These are phyloP conservation scores for Cucurbita pepo DNA, from an alignment of 306 rosid species.

Conservation along the genomic window DNA sequence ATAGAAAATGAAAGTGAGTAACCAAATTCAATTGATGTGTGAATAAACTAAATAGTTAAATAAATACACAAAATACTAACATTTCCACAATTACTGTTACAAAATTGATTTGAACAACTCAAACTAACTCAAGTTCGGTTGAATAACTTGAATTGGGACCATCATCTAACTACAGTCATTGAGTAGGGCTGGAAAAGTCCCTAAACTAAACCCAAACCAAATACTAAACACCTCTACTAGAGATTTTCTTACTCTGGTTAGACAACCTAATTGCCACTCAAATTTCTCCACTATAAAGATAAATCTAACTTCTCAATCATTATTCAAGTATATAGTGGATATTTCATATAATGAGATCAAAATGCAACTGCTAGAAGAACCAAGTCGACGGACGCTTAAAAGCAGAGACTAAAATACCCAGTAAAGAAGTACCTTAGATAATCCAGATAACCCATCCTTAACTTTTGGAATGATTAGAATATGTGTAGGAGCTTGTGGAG, in stretches of 20 bases:
- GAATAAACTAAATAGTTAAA: neutral
- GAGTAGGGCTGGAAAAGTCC: neutral
- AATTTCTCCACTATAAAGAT: neutral
- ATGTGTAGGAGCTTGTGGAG: conserved; percentile 86
- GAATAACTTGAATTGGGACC: neutral
- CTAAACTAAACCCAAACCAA: neutral
- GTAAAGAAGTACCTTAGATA: conserved; percentile 46
- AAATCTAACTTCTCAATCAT: neutral
- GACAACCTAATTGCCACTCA: neutral
- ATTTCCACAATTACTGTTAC: neutral
- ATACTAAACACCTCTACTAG: neutral
- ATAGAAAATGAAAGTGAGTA: neutral
- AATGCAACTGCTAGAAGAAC: neutral
- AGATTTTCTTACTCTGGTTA: neutral
- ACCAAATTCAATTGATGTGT: neutral
- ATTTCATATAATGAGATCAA: neutral
- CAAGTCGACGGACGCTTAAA: neutral
- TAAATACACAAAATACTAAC: neutral
- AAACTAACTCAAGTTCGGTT: neutral
- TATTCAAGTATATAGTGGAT: neutral
- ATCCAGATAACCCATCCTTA: conserved; percentile 69
- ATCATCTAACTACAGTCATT: neutral
- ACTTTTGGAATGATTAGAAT: conserved; percentile 70
- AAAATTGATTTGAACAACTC: neutral
- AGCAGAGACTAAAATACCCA: neutral